Evolutionary conservation across 2,329 filamentous ascomycete genomes (phyloP).

Genomic region (Diaporthe helianthi): DNA sequence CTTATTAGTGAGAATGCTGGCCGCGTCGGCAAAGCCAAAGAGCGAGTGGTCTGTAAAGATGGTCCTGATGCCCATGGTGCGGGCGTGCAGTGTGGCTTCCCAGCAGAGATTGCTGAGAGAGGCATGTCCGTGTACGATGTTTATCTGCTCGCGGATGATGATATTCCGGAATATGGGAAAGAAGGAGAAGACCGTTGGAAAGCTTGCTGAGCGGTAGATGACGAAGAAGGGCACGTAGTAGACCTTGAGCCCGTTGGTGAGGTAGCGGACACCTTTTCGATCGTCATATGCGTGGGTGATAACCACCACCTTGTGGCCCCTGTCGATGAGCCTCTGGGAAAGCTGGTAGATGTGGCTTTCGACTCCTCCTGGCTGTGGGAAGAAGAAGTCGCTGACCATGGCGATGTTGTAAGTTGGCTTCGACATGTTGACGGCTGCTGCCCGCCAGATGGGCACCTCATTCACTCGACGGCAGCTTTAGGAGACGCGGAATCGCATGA

Average conservation of each 20-base stretch:
- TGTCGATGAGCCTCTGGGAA: conserved; percentile 93
- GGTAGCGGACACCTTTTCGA: conserved; percentile 88
- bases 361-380: conserved; percentile 93
- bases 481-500: not conserved
- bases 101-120: conserved; percentile 93
- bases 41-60: conserved; percentile 98
- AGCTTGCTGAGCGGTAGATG: conserved; percentile 91
- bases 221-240: conserved; percentile 97
- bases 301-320: conserved; percentile 96
- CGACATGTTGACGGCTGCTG: conserved; percentile 49
- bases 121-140: conserved; percentile 97
- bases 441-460: not conserved
- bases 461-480: conserved; percentile 4
- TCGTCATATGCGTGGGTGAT: conserved; percentile 95
- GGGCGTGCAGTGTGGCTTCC: conserved; percentile 91
- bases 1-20: conserved; percentile 96
- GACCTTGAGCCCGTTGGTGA: conserved; percentile 97
- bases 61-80: conserved; percentile 94
- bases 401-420: conserved; percentile 71
- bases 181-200: conserved; percentile 97
- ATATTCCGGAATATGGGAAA: conserved; percentile 98
- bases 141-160: conserved; percentile 89
- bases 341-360: conserved; percentile 99
- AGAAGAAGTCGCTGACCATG: conserved; percentile 99
- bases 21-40: conserved; percentile 96